phyloP scores from a whole-genome alignment of 2,329 filamentous ascomycete species.

The Gaeumannomyces sp. region DNA sequence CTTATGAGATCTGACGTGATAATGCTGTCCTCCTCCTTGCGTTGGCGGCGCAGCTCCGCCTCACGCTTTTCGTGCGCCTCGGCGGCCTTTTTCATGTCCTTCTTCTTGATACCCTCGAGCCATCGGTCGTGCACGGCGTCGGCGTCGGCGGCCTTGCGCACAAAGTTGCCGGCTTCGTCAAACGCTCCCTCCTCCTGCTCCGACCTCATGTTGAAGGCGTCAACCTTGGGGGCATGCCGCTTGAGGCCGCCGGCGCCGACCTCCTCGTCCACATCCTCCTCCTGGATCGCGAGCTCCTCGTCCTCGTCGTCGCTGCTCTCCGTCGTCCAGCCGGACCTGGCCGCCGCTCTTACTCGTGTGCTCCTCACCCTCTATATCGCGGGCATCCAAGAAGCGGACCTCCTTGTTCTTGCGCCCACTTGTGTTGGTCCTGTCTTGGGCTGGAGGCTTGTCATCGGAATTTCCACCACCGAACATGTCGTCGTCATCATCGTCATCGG shows the following conservation, averaged over 20 bases:
- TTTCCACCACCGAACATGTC: constrained; percentile 72
- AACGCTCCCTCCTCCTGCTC: constrained; percentile 93
- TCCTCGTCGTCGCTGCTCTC: constrained; percentile 57
- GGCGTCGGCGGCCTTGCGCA: constrained; percentile 81
- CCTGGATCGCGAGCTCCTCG: constrained; percentile 67
- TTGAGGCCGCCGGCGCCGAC: constrained; percentile 87
- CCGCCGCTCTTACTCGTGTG: constrained; percentile 66
- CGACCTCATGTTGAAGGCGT: constrained; percentile 88
- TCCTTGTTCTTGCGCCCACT: constrained; percentile 55
- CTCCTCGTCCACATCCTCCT: constrained; percentile 78
- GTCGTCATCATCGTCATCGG: constrained; percentile 47
- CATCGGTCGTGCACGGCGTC: constrained; percentile 88
- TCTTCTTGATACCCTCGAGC: constrained; percentile 88
- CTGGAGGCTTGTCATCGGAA: constrained; percentile 40
- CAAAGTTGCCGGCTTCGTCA: constrained; percentile 84
- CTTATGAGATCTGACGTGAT: constrained; percentile 73
- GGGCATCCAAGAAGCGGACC: constrained; percentile 53
- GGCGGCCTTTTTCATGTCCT: constrained; percentile 82
- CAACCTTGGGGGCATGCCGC: constrained; percentile 85
- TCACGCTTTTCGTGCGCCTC: constrained; percentile 84
- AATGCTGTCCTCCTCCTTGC: constrained; percentile 78
- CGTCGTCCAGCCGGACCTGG: constrained; percentile 56
- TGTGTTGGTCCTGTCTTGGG: constrained; percentile 15
- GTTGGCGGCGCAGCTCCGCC: constrained; percentile 64
- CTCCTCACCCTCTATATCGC: constrained; percentile 74